phyloP scores from a whole-genome alignment of 306 rosid species.

The Canavalia gladiata region DNA sequence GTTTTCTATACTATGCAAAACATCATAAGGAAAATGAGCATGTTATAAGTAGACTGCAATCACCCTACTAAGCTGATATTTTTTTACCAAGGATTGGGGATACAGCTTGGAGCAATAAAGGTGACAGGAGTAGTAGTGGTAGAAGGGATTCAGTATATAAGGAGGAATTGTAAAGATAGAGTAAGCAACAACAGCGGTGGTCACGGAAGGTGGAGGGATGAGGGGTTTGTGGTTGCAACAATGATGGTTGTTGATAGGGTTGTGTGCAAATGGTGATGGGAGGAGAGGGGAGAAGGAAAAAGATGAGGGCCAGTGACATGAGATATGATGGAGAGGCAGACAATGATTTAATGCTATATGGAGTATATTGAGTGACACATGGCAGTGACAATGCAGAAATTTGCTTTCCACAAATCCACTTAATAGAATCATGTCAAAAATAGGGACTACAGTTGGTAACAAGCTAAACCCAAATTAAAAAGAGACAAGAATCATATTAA shows the following conservation, averaged over 20 bases:
- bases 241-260: neutral
- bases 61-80: neutral
- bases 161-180: neutral
- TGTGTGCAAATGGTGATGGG: neutral
- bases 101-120: neutral
- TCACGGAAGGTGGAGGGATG: neutral
- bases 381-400: neutral
- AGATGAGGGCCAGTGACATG: neutral
- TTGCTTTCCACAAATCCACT: neutral
- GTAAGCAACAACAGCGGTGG: neutral
- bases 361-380: neutral
- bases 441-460: neutral
- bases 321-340: neutral
- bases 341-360: neutral
- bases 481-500: constrained; percentile 10
- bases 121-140: neutral
- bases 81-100: neutral
- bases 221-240: neutral
- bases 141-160: neutral
- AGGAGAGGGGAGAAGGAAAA: neutral
- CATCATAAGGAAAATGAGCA: no score
- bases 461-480: no score
- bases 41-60: no score
- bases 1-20: no score
- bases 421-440: constrained; percentile 9